phyloP scores from a whole-genome alignment of 257 asterid genomes.

The Vinca minor region DNA sequence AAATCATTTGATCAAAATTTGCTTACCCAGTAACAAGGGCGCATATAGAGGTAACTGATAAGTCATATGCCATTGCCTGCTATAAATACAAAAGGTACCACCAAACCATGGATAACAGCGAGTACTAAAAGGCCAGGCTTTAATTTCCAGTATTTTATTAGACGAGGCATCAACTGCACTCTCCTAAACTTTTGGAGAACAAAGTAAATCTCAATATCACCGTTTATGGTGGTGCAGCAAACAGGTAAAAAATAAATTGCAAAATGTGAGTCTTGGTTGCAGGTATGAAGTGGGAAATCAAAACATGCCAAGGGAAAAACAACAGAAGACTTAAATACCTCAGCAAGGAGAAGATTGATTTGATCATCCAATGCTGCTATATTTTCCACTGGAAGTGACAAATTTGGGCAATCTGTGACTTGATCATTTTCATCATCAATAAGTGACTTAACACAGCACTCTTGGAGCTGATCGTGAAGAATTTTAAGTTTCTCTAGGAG shows the following conservation, averaged over 20 bases:
- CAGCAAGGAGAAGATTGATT: slow-evolving; percentile 54
- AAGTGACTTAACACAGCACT: slow-evolving; percentile 41
- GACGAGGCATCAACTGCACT: not conserved
- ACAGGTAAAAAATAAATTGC: not conserved
- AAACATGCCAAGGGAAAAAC: not conserved
- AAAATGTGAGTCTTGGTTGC: no score
- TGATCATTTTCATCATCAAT: slow-evolving; percentile 33
- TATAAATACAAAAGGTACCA: no score
- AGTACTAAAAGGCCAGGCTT: no score
- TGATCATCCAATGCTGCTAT: slow-evolving; percentile 50
- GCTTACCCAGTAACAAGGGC: no score
- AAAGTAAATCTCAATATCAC: not conserved
- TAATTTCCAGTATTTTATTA: not conserved
- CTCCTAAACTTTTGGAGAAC: not conserved
- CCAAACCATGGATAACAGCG: no score
- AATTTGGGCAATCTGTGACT: slow-evolving; percentile 26
- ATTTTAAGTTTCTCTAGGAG: slow-evolving; percentile 45
- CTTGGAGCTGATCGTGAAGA: slow-evolving; percentile 58
- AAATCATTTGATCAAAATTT: no score
- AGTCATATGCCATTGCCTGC: no score
- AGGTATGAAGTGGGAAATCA: no score
- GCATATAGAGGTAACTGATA: no score
- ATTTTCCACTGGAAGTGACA: slow-evolving; percentile 38
- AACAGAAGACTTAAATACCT: slow-evolving; percentile 38
- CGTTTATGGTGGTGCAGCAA: not conserved